Evolutionary conservation across 2,329 filamentous ascomycete species (phyloP), one percentile per base, ranked within the genome.

Genomic region (Calonectria henricotiae): DNA sequence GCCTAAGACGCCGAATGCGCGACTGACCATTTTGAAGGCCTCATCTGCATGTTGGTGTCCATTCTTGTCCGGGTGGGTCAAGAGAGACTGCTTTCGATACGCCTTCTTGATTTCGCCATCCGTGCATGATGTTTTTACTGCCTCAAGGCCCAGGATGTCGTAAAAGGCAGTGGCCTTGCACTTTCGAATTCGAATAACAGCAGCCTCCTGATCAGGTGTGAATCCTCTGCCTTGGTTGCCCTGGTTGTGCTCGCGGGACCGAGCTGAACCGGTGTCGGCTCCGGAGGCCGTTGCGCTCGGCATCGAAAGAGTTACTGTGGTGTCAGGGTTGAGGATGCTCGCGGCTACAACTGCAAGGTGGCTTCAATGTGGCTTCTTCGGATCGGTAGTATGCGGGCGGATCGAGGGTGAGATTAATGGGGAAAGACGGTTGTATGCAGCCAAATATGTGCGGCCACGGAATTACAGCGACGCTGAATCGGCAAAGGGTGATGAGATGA

Each of bases 51-150:
- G 91, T 43, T 96, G 92, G 82, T 98, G 95, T 62, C 95, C 95
- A 87, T 99, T 99, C 87, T 99, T 99, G 87, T 99, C 96, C 73
- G 96, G 96, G 86, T 99, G 96, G 70, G 96, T 99, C 79, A 98
- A 88, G 78, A 99, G 86, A 80, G 93, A 96, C 81, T 97, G 89
- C 85, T 98, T 98, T 79, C 96, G 90, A 85, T 99, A 99, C 7
- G 96, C 96, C 86, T 98, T 98, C 83, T 98, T 99, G 81, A 99
- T 95, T 79, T 98, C 96, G 72, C 87, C 83, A 76, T 98, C 96
- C 60, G 90, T 90, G 78, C 90, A 92, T 23, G 91, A 89, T 68
- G 87, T 85, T 76, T 88, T 88, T 44, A 92, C 86, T 61, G 86
- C 83, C 72, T 92, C 91, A 60, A 98, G 84, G 25, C 91, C 91